Conservation (phyloP, 1,284 basidiomycete species). For the Tremellales sp. region DNA sequence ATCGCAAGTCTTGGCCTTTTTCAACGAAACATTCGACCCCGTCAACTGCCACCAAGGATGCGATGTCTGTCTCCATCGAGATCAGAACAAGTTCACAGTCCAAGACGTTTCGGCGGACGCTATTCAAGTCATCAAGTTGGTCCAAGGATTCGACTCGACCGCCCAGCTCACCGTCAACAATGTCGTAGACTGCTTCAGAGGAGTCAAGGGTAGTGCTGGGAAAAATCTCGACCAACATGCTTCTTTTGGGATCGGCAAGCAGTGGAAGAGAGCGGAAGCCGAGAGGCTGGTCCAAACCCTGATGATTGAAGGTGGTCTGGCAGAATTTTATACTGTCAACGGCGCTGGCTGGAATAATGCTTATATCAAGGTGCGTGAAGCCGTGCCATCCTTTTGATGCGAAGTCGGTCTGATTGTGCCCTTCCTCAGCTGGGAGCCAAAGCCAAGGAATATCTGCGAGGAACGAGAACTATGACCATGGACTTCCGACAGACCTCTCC, state of each 20-base stretch:
- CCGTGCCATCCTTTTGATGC: background rate
- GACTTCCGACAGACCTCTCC: slow-evolving; percentile 29
- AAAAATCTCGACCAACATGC: slow-evolving; percentile 35
- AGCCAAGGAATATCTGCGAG: slow-evolving; percentile 22
- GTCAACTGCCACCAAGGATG: slow-evolving; percentile 44
- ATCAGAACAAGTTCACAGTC: slow-evolving; percentile 24
- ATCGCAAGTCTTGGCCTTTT: slow-evolving; percentile 64
- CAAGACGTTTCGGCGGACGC: slow-evolving; percentile 42
- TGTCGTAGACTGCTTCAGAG: slow-evolving; percentile 43
- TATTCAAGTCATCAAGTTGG: slow-evolving; percentile 33
- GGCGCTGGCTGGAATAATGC: slow-evolving; percentile 43
- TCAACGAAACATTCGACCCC: slow-evolving; percentile 47
- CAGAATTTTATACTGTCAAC: slow-evolving; percentile 34
- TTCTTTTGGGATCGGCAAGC: slow-evolving; percentile 35
- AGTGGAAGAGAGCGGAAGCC: slow-evolving; percentile 38
- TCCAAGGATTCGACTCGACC: slow-evolving; percentile 23
- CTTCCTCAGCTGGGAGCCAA: slow-evolving; percentile 30
- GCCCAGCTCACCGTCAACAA: slow-evolving; percentile 41
- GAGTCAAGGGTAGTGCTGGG: slow-evolving; percentile 25
- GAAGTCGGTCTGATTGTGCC: background rate
- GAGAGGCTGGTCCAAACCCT: slow-evolving; percentile 44
- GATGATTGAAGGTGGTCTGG: slow-evolving; percentile 39
- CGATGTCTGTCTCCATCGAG: slow-evolving; percentile 44
- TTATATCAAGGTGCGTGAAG: slow-evolving; percentile 43
- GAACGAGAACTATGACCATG: slow-evolving; percentile 29